Percentiles rank a stretch among this genome's conserved stretches.
These are phyloP conservation scores for Salix suchowensis DNA, from an alignment of 345 rosid species.

Conservation along the genomic window DNA sequence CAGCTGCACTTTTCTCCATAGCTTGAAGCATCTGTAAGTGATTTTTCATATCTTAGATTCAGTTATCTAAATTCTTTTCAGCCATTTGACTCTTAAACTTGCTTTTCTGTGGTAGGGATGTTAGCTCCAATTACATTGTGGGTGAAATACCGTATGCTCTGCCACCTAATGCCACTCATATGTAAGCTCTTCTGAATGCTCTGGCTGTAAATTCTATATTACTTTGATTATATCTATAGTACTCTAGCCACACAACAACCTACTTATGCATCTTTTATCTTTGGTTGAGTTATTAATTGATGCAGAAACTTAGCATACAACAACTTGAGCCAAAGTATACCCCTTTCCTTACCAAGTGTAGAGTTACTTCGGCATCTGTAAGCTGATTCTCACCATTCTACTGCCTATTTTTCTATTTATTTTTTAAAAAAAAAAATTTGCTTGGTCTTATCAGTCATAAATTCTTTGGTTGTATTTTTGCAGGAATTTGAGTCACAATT, in stretches of 20 bases:
- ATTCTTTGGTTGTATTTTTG: slow-evolving; percentile 6
- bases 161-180: slow-evolving; percentile 72
- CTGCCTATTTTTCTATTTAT: background rate
- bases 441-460: slow-evolving; percentile 1
- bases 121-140: slow-evolving; percentile 56
- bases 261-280: background rate
- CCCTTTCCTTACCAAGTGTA: slow-evolving; percentile 56
- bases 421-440: background rate
- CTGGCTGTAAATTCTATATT: background rate
- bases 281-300: background rate
- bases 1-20: slow-evolving; percentile 61
- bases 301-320: slow-evolving; percentile 78
- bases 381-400: slow-evolving; percentile 21
- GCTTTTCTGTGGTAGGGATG: slow-evolving; percentile 50
- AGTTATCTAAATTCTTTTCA: background rate
- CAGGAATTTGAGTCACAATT: slow-evolving; percentile 89
- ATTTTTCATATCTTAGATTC: slow-evolving; percentile 3
- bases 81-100: slow-evolving; percentile 5
- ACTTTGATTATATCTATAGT: background rate
- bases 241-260: background rate
- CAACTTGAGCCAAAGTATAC: slow-evolving; percentile 57
- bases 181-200: slow-evolving; percentile 45
- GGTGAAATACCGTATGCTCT: slow-evolving; percentile 73
- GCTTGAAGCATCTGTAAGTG: slow-evolving; percentile 67
- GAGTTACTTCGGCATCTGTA: slow-evolving; percentile 63